Percentiles rank a stretch among this genome's conserved stretches.
These are phyloP conservation scores for Ramaria sp. DNA, from an alignment of 768 basidiomycete genomes.

Conservation along the genomic window DNA sequence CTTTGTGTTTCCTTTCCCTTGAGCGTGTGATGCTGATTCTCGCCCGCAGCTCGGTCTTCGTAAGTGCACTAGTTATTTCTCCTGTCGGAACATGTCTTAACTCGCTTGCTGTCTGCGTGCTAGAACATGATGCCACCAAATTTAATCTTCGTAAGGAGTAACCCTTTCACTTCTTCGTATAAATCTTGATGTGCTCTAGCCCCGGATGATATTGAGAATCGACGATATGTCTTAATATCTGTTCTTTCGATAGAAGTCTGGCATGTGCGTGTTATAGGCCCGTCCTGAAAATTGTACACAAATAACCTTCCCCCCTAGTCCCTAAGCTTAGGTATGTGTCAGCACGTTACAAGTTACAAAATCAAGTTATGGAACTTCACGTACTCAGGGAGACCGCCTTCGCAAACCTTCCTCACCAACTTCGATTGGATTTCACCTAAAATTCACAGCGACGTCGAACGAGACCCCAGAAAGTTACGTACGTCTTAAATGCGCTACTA, in stretches of 20 bases:
- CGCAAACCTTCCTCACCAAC: constrained; percentile 2
- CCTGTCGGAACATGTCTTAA: not conserved
- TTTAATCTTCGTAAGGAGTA: constrained; percentile 1
- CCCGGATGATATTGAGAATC: not conserved
- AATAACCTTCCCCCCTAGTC: not conserved
- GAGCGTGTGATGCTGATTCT: too few relatives aligned
- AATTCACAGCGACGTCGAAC: not conserved
- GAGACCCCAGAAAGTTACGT: not conserved
- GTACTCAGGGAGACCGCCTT: not conserved
- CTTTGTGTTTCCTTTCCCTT: not conserved
- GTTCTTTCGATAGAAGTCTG: not conserved
- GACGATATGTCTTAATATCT: not conserved
- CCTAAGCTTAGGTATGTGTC: not conserved
- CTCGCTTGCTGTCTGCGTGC: not conserved
- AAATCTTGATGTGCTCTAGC: not conserved
- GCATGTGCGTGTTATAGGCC: constrained; percentile 1
- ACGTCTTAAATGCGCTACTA: too few relatives aligned
- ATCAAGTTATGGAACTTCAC: not conserved
- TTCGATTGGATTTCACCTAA: not conserved
- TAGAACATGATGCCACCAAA: constrained; percentile 7
- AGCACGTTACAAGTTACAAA: not conserved
- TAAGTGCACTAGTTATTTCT: not conserved
- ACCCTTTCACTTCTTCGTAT: not conserved
- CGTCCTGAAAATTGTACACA: not conserved
- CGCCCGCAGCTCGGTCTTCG: constrained; percentile 1